Evolutionary conservation across 2,329 filamentous ascomycete species (phyloP), one percentile per base, ranked within the genome.

Genomic region (Alternaria brassicae): DNA sequence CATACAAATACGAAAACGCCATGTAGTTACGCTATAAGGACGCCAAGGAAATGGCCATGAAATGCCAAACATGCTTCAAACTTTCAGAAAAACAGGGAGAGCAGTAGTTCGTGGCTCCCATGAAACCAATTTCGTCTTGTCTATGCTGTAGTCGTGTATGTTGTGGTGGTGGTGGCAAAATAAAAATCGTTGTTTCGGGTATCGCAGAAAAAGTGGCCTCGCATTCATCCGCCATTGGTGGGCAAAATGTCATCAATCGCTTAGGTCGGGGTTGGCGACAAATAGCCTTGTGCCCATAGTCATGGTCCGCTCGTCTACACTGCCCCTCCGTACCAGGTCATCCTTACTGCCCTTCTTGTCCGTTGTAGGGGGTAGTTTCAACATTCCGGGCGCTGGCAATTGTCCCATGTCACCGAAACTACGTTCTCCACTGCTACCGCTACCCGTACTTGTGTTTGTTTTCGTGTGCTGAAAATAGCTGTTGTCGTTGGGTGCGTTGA

Each of bases 201-300:
- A 76, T 76, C 72, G 68, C 67, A 71, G 69, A 69, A 71, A 55
- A 61, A 50, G 50, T 28, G 47, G 32, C 40, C 44, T 48, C 44
- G 34, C 44, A 12, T 48, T 30, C 53, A 45, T 45, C 44, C 48
- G 25, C 44, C 28, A 28, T 7, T 36, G 30, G 32, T 48, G 44
- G 44, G 44, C 32, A 34, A 17, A 17, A 21, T 68, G 81, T 66
- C 13, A 42, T 44, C 69, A 83, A 67, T 83, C 81, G 70, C 80
- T 82, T 61, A 81, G 86, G 77, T 95, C 92, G 17, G 92, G 92
- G 78, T 96, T 96, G 69, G 92, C 92, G 72, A 96, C 93, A 77
- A 91, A 95, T 58, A 96, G 84, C 62, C 91, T 86, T 48, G 86
- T 84, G 56, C 80, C 82, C 75, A 95, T 89, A 1, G 91, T 93